Conservation (phyloP, 768 basidiomycete species). For the Suillus sp. region DNA sequence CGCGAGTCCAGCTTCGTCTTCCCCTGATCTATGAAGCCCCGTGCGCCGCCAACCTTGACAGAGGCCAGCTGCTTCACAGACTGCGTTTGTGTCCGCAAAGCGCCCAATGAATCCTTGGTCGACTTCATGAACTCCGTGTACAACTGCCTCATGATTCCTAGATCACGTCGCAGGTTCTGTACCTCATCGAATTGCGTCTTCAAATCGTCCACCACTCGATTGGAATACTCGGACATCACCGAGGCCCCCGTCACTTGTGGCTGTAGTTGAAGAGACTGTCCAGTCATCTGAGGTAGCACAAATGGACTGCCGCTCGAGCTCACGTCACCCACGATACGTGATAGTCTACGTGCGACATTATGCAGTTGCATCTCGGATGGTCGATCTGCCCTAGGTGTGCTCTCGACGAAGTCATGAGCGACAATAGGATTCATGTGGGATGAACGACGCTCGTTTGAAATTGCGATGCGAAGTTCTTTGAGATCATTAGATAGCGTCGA, state of each 20-base stretch:
- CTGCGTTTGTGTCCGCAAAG: slow-evolving; percentile 81
- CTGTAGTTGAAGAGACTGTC: slow-evolving; percentile 56
- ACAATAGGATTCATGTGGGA: slow-evolving; percentile 48
- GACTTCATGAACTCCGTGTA: slow-evolving; percentile 93
- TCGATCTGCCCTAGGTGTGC: slow-evolving; percentile 63
- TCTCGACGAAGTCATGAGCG: slow-evolving; percentile 60
- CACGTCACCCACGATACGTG: slow-evolving; percentile 59
- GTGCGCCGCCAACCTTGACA: slow-evolving; percentile 79
- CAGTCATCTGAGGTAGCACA: slow-evolving; percentile 65
- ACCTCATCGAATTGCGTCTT: slow-evolving; percentile 95
- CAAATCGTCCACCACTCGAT: slow-evolving; percentile 75
- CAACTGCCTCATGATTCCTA: slow-evolving; percentile 91
- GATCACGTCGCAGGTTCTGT: slow-evolving; percentile 88
- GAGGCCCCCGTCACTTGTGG: slow-evolving; percentile 80
- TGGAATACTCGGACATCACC: slow-evolving; percentile 68
- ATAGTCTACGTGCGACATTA: slow-evolving; percentile 70
- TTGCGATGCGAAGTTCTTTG: slow-evolving; percentile 78
- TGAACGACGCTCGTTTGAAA: slow-evolving; percentile 60
- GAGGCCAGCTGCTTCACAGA: slow-evolving; percentile 86
- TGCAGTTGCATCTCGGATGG: slow-evolving; percentile 79
- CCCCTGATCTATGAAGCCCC: slow-evolving; percentile 87
- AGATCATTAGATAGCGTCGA: slow-evolving; percentile 82
- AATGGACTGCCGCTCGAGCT: slow-evolving; percentile 38
- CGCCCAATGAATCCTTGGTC: slow-evolving; percentile 82
- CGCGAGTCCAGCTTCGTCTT: slow-evolving; percentile 89